Conservation (phyloP, 441 rosid genomes). For the Adansonia rubrostipa region DNA sequence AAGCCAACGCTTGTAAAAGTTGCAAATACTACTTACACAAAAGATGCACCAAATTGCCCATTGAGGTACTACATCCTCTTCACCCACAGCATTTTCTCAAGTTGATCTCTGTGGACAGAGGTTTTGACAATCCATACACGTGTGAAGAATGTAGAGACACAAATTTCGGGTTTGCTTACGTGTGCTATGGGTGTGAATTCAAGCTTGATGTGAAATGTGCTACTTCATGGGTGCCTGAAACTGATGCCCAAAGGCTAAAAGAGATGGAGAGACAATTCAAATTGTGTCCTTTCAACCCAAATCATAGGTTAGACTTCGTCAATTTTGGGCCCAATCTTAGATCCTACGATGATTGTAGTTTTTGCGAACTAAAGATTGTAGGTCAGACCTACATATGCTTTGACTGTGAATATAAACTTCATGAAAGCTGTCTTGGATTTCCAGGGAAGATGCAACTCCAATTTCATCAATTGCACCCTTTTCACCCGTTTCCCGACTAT, state of each 20-base stretch:
- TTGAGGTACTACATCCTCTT: background rate
- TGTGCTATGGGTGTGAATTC: background rate
- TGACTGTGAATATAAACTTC: background rate
- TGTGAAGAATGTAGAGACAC: background rate
- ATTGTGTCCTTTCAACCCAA: background rate
- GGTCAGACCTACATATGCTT: background rate
- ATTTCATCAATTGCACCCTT: background rate
- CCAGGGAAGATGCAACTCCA: background rate
- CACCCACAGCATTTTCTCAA: background rate
- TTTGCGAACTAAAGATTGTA: background rate
- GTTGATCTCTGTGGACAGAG: background rate
- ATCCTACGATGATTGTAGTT: background rate
- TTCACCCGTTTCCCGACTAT: background rate
- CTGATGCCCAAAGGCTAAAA: background rate
- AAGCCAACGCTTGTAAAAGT: background rate
- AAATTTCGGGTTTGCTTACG: background rate
- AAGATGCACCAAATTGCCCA: background rate
- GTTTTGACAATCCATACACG: background rate
- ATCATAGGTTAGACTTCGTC: background rate
- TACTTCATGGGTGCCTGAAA: background rate
- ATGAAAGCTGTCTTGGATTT: background rate
- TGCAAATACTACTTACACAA: constrained; percentile 1
- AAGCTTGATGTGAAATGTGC: background rate
- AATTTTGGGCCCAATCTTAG: background rate
- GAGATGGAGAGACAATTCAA: background rate